Conservation (phyloP, 129 eudicot species). For the Lactuca saligna region DNA sequence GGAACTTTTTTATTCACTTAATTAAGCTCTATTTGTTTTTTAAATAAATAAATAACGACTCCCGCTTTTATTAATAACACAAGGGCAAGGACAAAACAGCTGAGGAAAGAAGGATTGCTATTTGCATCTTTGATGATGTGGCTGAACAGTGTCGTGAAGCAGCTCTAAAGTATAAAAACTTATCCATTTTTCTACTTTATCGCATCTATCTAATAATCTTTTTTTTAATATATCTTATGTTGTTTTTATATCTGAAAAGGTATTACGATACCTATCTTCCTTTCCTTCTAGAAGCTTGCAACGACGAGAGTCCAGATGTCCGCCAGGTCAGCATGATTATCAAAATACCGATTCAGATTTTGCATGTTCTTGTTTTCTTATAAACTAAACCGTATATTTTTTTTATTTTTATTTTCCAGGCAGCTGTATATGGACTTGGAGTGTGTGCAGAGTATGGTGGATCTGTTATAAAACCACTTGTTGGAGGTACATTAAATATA, state of each 20-base stretch:
- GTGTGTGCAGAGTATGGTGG: conserved; percentile 99
- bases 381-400: conserved; percentile 11
- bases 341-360: background rate
- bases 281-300: conserved; percentile 95
- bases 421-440: conserved; percentile 99
- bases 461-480: conserved; percentile 82
- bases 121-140: conserved; percentile 98
- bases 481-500: conserved; percentile 58
- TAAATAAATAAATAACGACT: background rate
- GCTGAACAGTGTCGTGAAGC: conserved; percentile 99
- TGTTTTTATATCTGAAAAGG: conserved; percentile 38
- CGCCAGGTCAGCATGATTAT: conserved; percentile 65
- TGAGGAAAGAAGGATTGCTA: conserved; percentile 98
- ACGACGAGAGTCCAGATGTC: conserved; percentile 93
- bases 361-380: background rate
- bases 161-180: conserved; percentile 67
- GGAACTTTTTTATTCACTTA: background rate
- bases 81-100: conserved; percentile 98
- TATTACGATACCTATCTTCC: conserved; percentile 96
- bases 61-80: background rate
- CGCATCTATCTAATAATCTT: background rate
- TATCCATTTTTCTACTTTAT: background rate
- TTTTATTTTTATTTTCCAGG: conserved; percentile 46
- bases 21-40: background rate
- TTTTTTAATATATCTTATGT: background rate